Conservation (phyloP, 225 moss, liverwort and hornwort genomes). For the Antitrichia curtipendula region DNA sequence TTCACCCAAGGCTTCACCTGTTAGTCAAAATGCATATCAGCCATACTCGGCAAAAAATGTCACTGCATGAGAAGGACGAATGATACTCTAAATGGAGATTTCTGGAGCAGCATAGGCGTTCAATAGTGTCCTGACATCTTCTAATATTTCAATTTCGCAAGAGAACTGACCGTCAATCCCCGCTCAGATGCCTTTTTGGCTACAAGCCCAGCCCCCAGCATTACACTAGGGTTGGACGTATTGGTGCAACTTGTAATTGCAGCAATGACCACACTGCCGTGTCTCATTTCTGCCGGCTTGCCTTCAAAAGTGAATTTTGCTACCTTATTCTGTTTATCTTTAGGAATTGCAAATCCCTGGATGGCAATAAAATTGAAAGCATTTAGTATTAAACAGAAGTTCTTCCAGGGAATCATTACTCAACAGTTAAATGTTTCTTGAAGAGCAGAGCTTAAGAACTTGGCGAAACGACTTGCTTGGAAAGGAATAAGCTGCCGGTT, state of each 20-base stretch:
- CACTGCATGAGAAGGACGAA: neutral
- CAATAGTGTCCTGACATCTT: neutral
- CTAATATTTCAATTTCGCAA: neutral
- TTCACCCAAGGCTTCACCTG: conserved; percentile 92
- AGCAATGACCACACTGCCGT: conserved; percentile 79
- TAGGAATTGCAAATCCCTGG: conserved; percentile 84
- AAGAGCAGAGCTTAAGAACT: neutral
- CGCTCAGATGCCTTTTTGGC: conserved; percentile 68
- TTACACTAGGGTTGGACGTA: conserved; percentile 87
- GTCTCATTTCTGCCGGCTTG: conserved; percentile 51
- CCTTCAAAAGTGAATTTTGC: conserved; percentile 66
- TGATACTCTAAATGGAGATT: neutral
- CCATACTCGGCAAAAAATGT: neutral
- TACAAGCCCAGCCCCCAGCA: conserved; percentile 88
- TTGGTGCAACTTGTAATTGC: conserved; percentile 98
- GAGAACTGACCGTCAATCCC: conserved; percentile 46
- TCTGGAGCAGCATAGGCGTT: neutral
- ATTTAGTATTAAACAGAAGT: neutral
- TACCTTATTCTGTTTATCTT: conserved; percentile 54
- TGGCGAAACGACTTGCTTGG: neutral
- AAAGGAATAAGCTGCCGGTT: neutral
- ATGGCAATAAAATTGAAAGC: neutral
- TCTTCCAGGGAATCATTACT: neutral
- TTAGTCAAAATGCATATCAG: neutral
- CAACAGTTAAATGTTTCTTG: neutral